A percentile compares a stretch with the other conserved stretches of the same genome.
Conservation (phyloP, 2,329 filamentous ascomycete genomes). For the Lasiodiplodia sp. region DNA sequence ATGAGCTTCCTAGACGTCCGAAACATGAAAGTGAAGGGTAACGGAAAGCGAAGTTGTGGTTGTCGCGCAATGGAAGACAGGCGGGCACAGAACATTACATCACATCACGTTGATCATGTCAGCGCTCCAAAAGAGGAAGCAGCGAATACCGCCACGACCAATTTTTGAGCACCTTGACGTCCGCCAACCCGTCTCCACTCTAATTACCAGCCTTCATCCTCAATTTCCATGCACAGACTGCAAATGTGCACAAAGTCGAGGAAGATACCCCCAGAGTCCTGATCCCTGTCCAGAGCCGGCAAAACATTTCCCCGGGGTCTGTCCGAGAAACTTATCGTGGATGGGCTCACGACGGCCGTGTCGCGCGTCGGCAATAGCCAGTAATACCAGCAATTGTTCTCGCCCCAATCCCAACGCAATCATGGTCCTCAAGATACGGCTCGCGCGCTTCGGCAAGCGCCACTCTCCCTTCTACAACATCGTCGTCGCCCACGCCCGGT, state of each 20-base stretch:
- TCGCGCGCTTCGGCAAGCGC: slow-evolving; percentile 89
- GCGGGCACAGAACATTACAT: slow-evolving; percentile 40
- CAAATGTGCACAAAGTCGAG: too few relatives aligned
- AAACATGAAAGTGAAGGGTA: neutral
- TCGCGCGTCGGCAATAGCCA: neutral
- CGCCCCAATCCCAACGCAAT: neutral
- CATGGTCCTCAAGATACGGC: slow-evolving; percentile 94
- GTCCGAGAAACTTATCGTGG: slow-evolving; percentile 13
- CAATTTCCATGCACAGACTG: neutral
- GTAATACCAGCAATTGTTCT: neutral
- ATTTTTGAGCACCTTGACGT: neutral
- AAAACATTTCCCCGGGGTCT: slow-evolving; percentile 18
- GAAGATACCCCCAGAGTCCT: neutral
- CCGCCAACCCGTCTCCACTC: neutral
- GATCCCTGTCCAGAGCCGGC: slow-evolving; percentile 17
- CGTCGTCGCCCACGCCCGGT: slow-evolving; percentile 92
- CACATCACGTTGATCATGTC: slow-evolving; percentile 34
- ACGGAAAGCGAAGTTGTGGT: neutral
- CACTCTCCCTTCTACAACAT: slow-evolving; percentile 98
- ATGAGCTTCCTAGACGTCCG: slow-evolving; percentile 16
- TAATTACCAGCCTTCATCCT: neutral
- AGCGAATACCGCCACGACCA: slow-evolving; percentile 6
- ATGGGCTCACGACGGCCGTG: neutral
- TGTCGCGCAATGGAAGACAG: slow-evolving; percentile 6
- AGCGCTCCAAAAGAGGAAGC: slow-evolving; percentile 6